phyloP scores from a whole-genome alignment of 2,329 filamentous ascomycete species.

The Fusarium sp. region DNA sequence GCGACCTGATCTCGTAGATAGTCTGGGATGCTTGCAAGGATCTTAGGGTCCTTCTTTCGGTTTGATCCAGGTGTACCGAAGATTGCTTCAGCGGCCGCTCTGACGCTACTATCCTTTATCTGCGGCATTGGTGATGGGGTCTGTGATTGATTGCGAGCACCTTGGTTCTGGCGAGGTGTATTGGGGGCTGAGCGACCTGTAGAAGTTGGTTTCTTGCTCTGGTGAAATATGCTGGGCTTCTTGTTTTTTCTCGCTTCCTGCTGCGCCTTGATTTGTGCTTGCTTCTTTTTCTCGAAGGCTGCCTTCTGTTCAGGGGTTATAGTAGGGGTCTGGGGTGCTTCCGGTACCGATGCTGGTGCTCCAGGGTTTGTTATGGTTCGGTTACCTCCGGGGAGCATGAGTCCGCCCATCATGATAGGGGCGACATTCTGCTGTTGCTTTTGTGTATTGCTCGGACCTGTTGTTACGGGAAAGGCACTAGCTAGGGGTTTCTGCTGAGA shows the following conservation, averaged over 20 bases:
- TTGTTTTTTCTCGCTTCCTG: not conserved
- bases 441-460: not conserved
- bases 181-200: slow-evolving; percentile 1
- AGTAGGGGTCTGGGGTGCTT: not conserved
- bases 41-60: not conserved
- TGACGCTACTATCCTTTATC: not conserved
- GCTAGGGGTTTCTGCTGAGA: not conserved
- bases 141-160: not conserved
- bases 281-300: not conserved
- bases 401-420: not conserved
- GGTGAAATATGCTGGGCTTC: slow-evolving; percentile 12
- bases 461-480: not conserved
- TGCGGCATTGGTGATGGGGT: not conserved
- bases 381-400: slow-evolving; percentile 35
- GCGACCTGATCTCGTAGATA: slow-evolving; percentile 6
- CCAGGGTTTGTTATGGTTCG: not conserved
- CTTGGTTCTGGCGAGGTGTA: not conserved
- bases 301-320: not conserved
- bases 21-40: slow-evolving; percentile 10
- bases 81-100: not conserved
- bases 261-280: slow-evolving; percentile 1
- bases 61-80: slow-evolving; percentile 1
- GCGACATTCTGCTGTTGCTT: not conserved
- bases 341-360: not conserved
- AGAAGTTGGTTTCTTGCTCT: not conserved